These are phyloP conservation scores for Wallacemonas collosoma DNA, from an alignment of 208 protist genomes.

Conservation along the genomic window DNA sequence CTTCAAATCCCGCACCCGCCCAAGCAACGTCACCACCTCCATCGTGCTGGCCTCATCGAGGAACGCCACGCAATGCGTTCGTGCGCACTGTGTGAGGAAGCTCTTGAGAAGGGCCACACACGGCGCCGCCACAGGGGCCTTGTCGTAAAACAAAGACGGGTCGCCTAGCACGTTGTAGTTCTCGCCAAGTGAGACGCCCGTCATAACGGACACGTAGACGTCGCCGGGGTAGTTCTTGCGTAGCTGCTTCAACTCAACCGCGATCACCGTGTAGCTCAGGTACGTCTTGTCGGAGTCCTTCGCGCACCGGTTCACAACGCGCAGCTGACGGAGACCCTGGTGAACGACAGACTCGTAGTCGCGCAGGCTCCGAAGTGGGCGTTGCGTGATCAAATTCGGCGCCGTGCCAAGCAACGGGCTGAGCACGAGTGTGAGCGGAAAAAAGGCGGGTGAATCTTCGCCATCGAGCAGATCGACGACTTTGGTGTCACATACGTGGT, in stretches of 20 bases:
- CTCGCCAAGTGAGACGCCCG: conserved; percentile 21
- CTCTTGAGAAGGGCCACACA: conserved; percentile 10
- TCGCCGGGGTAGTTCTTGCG: conserved; percentile 7
- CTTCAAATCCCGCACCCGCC: conserved; percentile 12
- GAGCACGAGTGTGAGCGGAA: conserved; percentile 13
- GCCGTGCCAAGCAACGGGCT: conserved; percentile 21
- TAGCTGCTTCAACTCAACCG: conserved; percentile 22
- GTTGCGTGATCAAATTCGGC: conserved; percentile 14
- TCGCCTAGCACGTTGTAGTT: conserved; percentile 19
- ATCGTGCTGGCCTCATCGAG: conserved; percentile 12
- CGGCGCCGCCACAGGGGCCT: conserved; percentile 3
- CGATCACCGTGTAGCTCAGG: conserved; percentile 16
- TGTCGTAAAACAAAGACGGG: conserved; percentile 5
- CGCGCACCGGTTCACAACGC: not conserved
- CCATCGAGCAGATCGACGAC: conserved; percentile 28
- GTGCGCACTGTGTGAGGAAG: conserved; percentile 3
- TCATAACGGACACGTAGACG: conserved; percentile 20
- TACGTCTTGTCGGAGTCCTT: conserved; percentile 12
- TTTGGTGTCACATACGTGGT: conserved; percentile 21
- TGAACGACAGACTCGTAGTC: conserved; percentile 13
- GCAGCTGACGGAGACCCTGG: conserved; percentile 2
- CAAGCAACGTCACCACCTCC: conserved; percentile 9
- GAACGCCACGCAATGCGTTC: conserved; percentile 15
- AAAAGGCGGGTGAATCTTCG: not conserved
- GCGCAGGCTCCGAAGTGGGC: not conserved